Evolutionary conservation across 371 early-diverging fungal species (phyloP), one percentile per base, ranked within the genome.

Genomic region (Lichtheimia ramosa): DNA sequence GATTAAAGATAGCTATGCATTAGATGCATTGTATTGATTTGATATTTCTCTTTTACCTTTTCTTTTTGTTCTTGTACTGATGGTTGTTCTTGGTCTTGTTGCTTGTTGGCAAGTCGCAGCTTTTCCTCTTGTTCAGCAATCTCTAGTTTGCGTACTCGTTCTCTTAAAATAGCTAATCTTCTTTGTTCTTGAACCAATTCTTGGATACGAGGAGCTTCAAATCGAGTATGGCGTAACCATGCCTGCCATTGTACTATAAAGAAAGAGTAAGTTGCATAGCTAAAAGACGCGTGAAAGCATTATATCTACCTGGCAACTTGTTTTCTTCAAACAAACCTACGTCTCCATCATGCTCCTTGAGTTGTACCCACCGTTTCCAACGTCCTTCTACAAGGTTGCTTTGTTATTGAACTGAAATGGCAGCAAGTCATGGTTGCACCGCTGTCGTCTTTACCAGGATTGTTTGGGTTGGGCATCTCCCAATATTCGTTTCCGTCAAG

Each of bases 401-500:
- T 3, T 25, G 24, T 20, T 7, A 39, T 20, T 60, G 12, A 48
- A 15, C 10, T 15, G 21, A 12, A 52, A 2, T 12, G 34, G 34
- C 34, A 34, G 10, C 5, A 34, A 14, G 18, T 18, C 20, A 39
- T 27, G 27, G 39, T 16, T 41, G 10, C 15, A 49, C 25, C 12
- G 27, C 23, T 21, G 14, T 41, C 39, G 23, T 10, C 5, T 15
- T 57, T 68, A 79, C 82, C 79, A 64, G 78, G 71, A 55, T 61
- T 28, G 42, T 61, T 61, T 43, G 85, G 70, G 62, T 83, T 82
- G 5, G 90, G 87, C 43, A 82, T 83, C 65, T 89, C 88, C 81
- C 85, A 89, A 65, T 87, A 89, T 70, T 87, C 83, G 61, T 89
- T 88, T 20, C 90, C 90, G 18, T 74, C 69, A 13, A 82, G 63